Percentiles rank a stretch among this genome's conserved stretches.
These are phyloP conservation scores for Metschnikowia aberdeeniae DNA, from an alignment of 805 yeast genomes.

Conservation along the genomic window DNA sequence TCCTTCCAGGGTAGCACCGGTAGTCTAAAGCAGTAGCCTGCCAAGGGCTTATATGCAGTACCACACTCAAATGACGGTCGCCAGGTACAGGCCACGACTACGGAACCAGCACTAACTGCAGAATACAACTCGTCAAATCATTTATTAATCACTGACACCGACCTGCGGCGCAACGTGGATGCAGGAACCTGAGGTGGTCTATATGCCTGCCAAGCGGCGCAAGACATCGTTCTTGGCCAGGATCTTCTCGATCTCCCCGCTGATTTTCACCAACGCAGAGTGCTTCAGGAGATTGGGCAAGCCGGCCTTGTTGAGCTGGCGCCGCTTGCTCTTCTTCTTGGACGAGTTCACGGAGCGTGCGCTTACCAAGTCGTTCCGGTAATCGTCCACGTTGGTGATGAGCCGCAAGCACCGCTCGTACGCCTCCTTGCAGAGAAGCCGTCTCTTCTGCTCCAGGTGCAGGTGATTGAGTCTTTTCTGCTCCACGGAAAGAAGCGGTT, in stretches of 20 bases:
- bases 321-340: slow-evolving; percentile 33
- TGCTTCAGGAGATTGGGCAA: slow-evolving; percentile 44
- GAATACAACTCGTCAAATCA: no score
- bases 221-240: slow-evolving; percentile 31
- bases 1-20: no score
- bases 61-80: no score
- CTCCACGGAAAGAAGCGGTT: slow-evolving; percentile 36
- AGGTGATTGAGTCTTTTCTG: slow-evolving; percentile 42
- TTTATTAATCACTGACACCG: no score
- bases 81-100: no score
- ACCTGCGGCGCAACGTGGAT: no score
- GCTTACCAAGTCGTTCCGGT: slow-evolving; percentile 26
- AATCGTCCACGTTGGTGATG: slow-evolving; percentile 39
- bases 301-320: slow-evolving; percentile 40
- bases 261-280: slow-evolving; percentile 38
- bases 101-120: no score
- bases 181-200: no score
- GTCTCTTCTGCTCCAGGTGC: slow-evolving; percentile 40
- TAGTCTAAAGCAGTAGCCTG: no score
- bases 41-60: no score
- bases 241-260: slow-evolving; percentile 35
- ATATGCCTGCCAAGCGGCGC: slow-evolving; percentile 20
- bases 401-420: slow-evolving; percentile 40
- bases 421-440: slow-evolving; percentile 42
- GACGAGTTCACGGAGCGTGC: slow-evolving; percentile 15